A percentile compares a stretch with the other conserved stretches of the same genome.
Conservation (phyloP, 805 yeast genomes). For the Cyberlindnera nakhonratchasimensis region DNA sequence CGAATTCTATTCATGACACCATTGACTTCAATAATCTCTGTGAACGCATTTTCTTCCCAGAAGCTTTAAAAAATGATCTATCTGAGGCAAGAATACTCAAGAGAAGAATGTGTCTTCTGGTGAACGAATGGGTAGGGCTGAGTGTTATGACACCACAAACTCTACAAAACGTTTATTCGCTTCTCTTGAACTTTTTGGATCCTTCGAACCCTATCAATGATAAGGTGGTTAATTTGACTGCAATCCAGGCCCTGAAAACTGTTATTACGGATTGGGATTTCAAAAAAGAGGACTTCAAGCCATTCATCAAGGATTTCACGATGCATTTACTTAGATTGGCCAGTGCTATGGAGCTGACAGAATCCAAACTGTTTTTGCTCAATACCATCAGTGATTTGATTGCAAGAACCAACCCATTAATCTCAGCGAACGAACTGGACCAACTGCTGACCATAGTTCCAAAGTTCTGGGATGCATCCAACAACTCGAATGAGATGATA, state of each 20-base stretch:
- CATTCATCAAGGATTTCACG: constrained; percentile 55
- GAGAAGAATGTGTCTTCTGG: constrained; percentile 72
- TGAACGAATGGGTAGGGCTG: constrained; percentile 77
- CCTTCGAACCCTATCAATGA: constrained; percentile 53
- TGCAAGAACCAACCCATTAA: constrained; percentile 60
- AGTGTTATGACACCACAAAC: constrained; percentile 55
- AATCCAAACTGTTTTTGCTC: constrained; percentile 71
- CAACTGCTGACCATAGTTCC: constrained; percentile 63
- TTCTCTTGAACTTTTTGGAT: constrained; percentile 49
- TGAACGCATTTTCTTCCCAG: constrained; percentile 62
- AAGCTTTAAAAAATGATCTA: constrained; percentile 39
- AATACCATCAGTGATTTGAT: constrained; percentile 63
- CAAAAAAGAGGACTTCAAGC: constrained; percentile 60
- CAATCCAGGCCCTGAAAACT: constrained; percentile 63
- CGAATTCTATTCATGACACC: constrained; percentile 57
- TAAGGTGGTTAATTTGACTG: constrained; percentile 74
- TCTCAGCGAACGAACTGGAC: constrained; percentile 47
- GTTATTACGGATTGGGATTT: constrained; percentile 88
- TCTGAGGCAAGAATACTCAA: constrained; percentile 60
- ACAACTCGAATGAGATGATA: constrained; percentile 40
- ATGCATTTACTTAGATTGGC: constrained; percentile 47
- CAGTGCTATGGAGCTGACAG: constrained; percentile 53
- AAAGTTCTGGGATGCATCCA: constrained; percentile 65
- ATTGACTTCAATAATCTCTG: constrained; percentile 70
- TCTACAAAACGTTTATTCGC: constrained; percentile 53